Percentiles rank a stretch among this genome's conserved stretches.
Conservation (phyloP, 805 yeast species). For the Nakazawaea anatomiae region DNA sequence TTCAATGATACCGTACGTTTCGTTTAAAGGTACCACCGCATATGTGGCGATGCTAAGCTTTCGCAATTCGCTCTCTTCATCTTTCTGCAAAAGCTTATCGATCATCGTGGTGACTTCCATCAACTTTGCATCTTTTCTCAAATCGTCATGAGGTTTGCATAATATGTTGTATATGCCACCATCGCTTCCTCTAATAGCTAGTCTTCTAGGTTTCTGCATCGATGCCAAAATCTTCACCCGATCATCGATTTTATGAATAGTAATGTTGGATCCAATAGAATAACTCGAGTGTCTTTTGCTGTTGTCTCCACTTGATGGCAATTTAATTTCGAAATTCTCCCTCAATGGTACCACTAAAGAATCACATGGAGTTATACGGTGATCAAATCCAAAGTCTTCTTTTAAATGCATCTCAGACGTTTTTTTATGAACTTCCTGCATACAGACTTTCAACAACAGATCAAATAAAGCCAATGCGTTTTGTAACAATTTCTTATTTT, state of each 20-base stretch:
- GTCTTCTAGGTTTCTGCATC: slow-evolving; percentile 79
- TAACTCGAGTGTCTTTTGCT: slow-evolving; percentile 23
- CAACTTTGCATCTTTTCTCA: slow-evolving; percentile 90
- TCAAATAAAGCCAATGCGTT: slow-evolving; percentile 31
- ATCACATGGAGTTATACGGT: slow-evolving; percentile 21
- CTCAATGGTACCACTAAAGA: slow-evolving; percentile 69
- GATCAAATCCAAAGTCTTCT: slow-evolving; percentile 34
- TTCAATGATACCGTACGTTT: slow-evolving; percentile 85
- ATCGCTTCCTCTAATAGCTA: slow-evolving; percentile 73
- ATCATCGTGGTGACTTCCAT: slow-evolving; percentile 88
- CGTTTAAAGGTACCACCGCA: slow-evolving; percentile 84
- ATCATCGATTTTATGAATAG: slow-evolving; percentile 60
- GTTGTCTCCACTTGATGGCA: slow-evolving; percentile 44
- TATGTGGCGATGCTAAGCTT: slow-evolving; percentile 70
- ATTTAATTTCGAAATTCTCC: slow-evolving; percentile 58
- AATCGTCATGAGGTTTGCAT: slow-evolving; percentile 85
- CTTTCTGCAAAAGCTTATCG: slow-evolving; percentile 62
- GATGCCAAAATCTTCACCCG: slow-evolving; percentile 70
- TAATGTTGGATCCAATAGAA: slow-evolving; percentile 36
- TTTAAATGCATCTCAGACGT: slow-evolving; percentile 29
- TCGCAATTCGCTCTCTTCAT: slow-evolving; percentile 69
- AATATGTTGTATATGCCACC: slow-evolving; percentile 68
- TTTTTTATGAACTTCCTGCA: slow-evolving; percentile 29
- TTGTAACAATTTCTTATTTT: slow-evolving; percentile 13
- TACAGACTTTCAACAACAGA: slow-evolving; percentile 37